Evolutionary conservation across 768 basidiomycete species (phyloP).

Genomic region (Kwoniella bestiolae): DNA sequence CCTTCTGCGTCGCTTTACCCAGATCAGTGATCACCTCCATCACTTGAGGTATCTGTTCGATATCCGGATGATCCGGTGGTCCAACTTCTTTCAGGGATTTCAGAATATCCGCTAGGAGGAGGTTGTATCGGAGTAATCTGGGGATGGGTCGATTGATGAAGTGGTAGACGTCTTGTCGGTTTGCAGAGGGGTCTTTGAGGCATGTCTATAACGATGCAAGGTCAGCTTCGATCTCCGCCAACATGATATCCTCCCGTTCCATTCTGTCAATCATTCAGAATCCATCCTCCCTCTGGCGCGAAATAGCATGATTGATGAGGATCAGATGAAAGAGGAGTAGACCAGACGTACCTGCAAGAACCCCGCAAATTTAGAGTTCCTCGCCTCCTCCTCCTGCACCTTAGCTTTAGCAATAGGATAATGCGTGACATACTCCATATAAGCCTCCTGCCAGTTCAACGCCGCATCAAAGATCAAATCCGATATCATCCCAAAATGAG

Average conservation of each 20-base stretch:
- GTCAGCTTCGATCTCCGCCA: too few species aligned
- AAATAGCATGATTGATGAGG: too few species aligned
- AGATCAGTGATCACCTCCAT: slow-evolving; percentile 83
- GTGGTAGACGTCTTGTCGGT: slow-evolving; percentile 85
- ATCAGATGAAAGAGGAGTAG: background rate
- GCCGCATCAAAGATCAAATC: slow-evolving; percentile 58
- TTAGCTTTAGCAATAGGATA: slow-evolving; percentile 58
- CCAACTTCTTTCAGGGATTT: slow-evolving; percentile 67
- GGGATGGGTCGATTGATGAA: slow-evolving; percentile 93
- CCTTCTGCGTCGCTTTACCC: slow-evolving; percentile 84
- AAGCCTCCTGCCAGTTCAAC: slow-evolving; percentile 57
- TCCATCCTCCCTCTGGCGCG: too few species aligned
- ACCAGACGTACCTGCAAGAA: slow-evolving; percentile 49
- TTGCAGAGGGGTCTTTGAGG: slow-evolving; percentile 72
- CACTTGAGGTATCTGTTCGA: slow-evolving; percentile 78
- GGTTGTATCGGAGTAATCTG: slow-evolving; percentile 82
- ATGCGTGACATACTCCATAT: slow-evolving; percentile 57
- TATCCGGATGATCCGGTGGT: slow-evolving; percentile 71
- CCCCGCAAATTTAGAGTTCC: slow-evolving; percentile 46
- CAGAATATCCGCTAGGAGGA: slow-evolving; percentile 78
- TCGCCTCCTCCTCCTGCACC: slow-evolving; percentile 51
- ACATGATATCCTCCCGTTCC: too few species aligned
- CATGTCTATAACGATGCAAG: slow-evolving; percentile 58
- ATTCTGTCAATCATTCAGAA: too few species aligned
- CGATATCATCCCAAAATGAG: slow-evolving; percentile 53